These are phyloP conservation scores for Talaromyces liani DNA, from an alignment of 495 filamentous ascomycete species.

Conservation along the genomic window DNA sequence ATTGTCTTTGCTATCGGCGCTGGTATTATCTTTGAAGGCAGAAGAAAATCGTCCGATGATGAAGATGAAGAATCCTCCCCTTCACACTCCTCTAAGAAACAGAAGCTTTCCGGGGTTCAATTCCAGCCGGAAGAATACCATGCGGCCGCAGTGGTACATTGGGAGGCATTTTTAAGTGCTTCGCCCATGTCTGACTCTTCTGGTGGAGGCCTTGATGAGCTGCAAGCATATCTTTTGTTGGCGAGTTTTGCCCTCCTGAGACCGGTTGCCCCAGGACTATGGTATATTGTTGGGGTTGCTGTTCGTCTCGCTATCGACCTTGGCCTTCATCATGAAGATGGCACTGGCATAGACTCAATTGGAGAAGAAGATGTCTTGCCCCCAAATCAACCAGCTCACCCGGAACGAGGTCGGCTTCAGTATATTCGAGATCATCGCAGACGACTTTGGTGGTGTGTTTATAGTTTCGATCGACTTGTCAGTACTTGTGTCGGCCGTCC, in stretches of 20 bases:
- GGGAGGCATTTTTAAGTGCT: slow-evolving; percentile 77
- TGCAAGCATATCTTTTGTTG: slow-evolving; percentile 84
- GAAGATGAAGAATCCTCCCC: slow-evolving; percentile 26
- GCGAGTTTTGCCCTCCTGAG: slow-evolving; percentile 86
- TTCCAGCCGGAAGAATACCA: slow-evolving; percentile 93
- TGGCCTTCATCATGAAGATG: slow-evolving; percentile 89
- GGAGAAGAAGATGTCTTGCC: slow-evolving; percentile 32
- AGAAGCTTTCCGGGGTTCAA: slow-evolving; percentile 52
- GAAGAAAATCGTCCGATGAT: slow-evolving; percentile 20
- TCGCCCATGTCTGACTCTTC: slow-evolving; percentile 54
- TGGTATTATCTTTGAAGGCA: slow-evolving; percentile 78
- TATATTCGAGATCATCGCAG: slow-evolving; percentile 83
- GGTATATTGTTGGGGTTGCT: slow-evolving; percentile 95
- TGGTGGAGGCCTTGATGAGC: slow-evolving; percentile 78
- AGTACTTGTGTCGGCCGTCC: slow-evolving; percentile 87
- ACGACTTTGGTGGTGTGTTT: slow-evolving; percentile 93
- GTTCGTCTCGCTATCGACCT: slow-evolving; percentile 85
- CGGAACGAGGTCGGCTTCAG: slow-evolving; percentile 67
- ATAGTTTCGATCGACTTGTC: slow-evolving; percentile 87
- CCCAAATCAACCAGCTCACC: not conserved
- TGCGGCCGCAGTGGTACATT: slow-evolving; percentile 82
- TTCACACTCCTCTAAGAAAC: slow-evolving; percentile 41
- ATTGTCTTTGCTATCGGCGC: slow-evolving; percentile 98
- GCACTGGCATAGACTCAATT: slow-evolving; percentile 54
- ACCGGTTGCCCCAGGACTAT: slow-evolving; percentile 86